phyloP scores from a whole-genome alignment of 2,329 filamentous ascomycete species.

The Exophiala phaeomuriformis region DNA sequence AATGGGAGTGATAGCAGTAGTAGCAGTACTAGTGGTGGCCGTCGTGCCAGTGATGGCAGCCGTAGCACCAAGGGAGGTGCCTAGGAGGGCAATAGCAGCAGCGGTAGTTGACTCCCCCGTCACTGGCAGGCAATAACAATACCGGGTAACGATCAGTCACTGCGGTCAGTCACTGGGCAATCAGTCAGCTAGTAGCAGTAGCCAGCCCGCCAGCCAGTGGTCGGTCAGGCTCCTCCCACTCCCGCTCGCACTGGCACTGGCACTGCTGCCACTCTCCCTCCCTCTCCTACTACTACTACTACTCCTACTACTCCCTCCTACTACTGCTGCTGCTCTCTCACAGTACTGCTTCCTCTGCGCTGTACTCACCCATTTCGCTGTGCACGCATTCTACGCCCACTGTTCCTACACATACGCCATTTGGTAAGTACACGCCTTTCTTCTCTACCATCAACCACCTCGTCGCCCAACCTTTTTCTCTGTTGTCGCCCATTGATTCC shows the following conservation, averaged over 20 bases:
- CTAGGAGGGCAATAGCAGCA: too few relatives aligned
- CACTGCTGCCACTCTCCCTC: not conserved
- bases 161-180: too few relatives aligned
- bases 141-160: too few relatives aligned
- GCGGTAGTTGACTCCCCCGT: too few relatives aligned
- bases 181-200: not conserved
- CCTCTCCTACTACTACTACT: conserved; percentile 4
- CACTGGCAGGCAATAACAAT: too few relatives aligned
- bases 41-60: not conserved
- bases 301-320: conserved; percentile 2
- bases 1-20: not conserved
- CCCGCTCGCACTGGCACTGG: not conserved
- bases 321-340: conserved; percentile 2
- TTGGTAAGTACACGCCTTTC: conserved; percentile 22
- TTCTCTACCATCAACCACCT: conserved; percentile 17
- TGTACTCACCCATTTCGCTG: conserved; percentile 1
- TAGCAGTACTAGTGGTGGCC: not conserved
- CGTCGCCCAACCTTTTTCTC: conserved; percentile 10
- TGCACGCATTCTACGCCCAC: not conserved
- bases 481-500: conserved; percentile 12
- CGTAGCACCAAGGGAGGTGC: not conserved
- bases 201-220: not conserved
- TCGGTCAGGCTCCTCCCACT: not conserved
- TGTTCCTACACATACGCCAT: conserved; percentile 2
- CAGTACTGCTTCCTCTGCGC: conserved; percentile 10